Base-by-base conservation (phyloP, 1,284 basidiomycete species). In the Ustilago shanxiensis region DNA sequence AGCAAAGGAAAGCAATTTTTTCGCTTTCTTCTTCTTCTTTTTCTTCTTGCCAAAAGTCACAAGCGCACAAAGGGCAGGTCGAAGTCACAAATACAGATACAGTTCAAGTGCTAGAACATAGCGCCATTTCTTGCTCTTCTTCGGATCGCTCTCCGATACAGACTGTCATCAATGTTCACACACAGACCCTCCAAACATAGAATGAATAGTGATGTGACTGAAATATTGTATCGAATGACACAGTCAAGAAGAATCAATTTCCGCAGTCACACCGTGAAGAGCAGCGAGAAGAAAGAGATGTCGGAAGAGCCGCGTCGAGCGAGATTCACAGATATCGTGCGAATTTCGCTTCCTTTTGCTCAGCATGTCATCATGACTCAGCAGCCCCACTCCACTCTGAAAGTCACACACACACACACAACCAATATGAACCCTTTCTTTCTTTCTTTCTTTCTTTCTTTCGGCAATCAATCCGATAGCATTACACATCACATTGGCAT, bases 241-340 rank as follows among this genome's bases (percentile, higher is more conserved):
- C n/a, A n/a, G n/a, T n/a, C n/a, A n/a, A n/a, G n/a, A n/a, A n/a
- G n/a, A n/a, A 7, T 44, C 41, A 20, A 14, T 49, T 49, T 49
- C 47, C 24, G 26, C 26, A 49, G 47, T 49, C 47, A 49, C 18
- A 22, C 45, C n/a, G n/a, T n/a, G n/a, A n/a, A n/a, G n/a, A n/a
- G 9, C 44, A 47, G 24, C 8, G 44, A 22, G 14, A 8, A 20
- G 14, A 9, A 47, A 47, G 44, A 22, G 44, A 22, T n/a, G 44
- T 47, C 44, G 44, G 44, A 26, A 22, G 44, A 47, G 44, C 44
- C 44, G 47, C 26, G 10, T 9, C 47, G 26, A 33, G 45, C 45
- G 45, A 47, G 24, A 33, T 33, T 33, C 6, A 22, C n/a, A n/a
- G 8, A 7, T 10, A 22, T n/a, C n/a, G n/a, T n/a, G n/a, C n/a